Conservation (phyloP, 768 basidiomycete species). For the Lentinula boryana region DNA sequence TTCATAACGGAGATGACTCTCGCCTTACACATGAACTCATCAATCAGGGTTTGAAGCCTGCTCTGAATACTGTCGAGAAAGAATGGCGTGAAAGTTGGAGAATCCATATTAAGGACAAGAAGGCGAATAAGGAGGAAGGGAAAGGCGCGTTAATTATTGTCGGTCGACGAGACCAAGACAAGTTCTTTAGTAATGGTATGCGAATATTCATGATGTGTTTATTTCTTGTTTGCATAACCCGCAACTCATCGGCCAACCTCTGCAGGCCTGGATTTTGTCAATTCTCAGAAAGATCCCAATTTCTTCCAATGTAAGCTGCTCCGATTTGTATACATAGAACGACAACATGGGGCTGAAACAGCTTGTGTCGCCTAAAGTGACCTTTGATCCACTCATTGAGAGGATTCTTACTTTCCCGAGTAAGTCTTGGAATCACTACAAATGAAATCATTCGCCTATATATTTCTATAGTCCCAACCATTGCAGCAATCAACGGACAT, state of each 20-base stretch:
- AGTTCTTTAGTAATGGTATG: constrained; percentile 84
- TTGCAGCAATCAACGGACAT: constrained; percentile 80
- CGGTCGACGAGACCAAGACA: constrained; percentile 70
- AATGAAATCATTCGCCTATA: neutral
- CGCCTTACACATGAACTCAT: constrained; percentile 58
- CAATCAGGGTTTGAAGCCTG: constrained; percentile 56
- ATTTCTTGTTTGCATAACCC: neutral
- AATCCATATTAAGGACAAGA: constrained; percentile 32
- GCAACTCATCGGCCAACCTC: constrained; percentile 2
- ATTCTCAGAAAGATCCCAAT: constrained; percentile 41
- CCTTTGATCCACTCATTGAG: constrained; percentile 66
- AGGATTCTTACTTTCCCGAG: constrained; percentile 75
- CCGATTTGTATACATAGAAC: neutral
- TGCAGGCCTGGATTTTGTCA: constrained; percentile 60
- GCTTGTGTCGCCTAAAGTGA: constrained; percentile 34
- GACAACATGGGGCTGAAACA: neutral
- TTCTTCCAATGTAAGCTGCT: constrained; percentile 57
- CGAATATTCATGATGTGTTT: neutral
- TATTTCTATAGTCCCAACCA: constrained; percentile 53
- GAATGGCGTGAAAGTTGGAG: constrained; percentile 61
- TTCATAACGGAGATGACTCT: constrained; percentile 75
- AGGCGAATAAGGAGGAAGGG: constrained; percentile 37
- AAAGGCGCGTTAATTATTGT: constrained; percentile 73
- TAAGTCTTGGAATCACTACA: constrained; percentile 24
- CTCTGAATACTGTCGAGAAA: constrained; percentile 65